A percentile compares a stretch with the other conserved stretches of the same genome.
These are phyloP conservation scores for Tagetes erecta DNA, from an alignment of 129 eudicot genomes.

Conservation along the genomic window DNA sequence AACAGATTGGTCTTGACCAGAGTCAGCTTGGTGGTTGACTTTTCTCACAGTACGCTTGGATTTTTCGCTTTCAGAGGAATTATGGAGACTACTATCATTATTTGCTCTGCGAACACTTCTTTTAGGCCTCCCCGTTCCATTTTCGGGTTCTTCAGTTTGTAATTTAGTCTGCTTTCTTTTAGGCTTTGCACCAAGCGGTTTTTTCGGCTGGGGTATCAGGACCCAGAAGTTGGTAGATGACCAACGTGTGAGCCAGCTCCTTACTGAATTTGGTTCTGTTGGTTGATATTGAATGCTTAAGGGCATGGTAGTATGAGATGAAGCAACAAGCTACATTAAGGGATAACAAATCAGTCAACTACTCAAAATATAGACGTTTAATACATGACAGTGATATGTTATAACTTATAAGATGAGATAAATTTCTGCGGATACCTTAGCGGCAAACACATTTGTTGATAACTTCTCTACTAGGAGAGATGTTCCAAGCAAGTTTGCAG, in stretches of 20 bases:
- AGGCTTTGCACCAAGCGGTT: conserved; percentile 44
- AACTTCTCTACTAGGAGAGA: conserved; percentile 47
- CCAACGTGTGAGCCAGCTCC: conserved; percentile 85
- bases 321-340: conserved; percentile 55
- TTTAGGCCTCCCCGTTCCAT: conserved; percentile 48
- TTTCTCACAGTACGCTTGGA: conserved; percentile 63
- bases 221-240: conserved; percentile 63
- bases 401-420: not conserved
- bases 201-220: conserved; percentile 53
- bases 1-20: conserved; percentile 63
- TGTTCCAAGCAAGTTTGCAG: conserved; percentile 35
- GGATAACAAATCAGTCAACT: conserved; percentile 10
- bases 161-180: conserved; percentile 48
- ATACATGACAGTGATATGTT: conserved; percentile 2
- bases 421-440: conserved; percentile 48
- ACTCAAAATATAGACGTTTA: conserved; percentile 4
- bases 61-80: conserved; percentile 54
- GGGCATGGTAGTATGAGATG: conserved; percentile 58
- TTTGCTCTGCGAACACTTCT: conserved; percentile 52
- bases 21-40: conserved; percentile 51
- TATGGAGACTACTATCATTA: conserved; percentile 35
- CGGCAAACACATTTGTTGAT: conserved; percentile 53
- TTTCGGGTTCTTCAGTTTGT: conserved; percentile 47
- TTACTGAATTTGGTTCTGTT: conserved; percentile 68
- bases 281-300: conserved; percentile 73